phyloP scores from a whole-genome alignment of 257 asterid genomes.

The Nicotiana knightiana region DNA sequence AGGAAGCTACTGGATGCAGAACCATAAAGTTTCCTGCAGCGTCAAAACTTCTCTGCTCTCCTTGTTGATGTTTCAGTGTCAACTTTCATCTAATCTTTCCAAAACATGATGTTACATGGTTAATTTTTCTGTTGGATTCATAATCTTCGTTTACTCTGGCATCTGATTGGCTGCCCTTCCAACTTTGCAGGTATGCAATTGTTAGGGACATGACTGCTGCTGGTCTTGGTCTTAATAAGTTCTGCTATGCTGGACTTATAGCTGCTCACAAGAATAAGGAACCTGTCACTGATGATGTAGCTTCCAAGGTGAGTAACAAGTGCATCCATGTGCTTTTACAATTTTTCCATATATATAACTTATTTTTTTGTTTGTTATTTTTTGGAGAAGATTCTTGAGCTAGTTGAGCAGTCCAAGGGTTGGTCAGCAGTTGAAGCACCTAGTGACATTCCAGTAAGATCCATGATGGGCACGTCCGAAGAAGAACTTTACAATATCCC shows the following conservation, averaged over 20 bases:
- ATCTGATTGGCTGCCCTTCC: conserved; percentile 3
- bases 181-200: conserved; percentile 61
- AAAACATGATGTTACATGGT: background rate
- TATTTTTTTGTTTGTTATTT: conserved; percentile 12
- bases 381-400: conserved; percentile 73
- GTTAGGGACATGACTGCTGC: conserved; percentile 97
- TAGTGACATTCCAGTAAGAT: conserved; percentile 59
- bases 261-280: conserved; percentile 67
- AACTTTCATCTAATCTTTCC: background rate
- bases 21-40: background rate
- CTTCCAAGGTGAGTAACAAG: conserved; percentile 54
- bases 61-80: background rate
- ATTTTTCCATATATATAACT: background rate
- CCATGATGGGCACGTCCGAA: conserved; percentile 76
- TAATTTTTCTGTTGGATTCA: background rate
- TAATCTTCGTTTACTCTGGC: background rate
- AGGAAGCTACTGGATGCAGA: background rate
- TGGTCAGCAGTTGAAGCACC: conserved; percentile 89
- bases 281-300: conserved; percentile 46
- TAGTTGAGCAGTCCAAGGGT: conserved; percentile 96
- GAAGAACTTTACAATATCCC: conserved; percentile 89
- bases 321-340: conserved; percentile 1
- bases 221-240: conserved; percentile 92
- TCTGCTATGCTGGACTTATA: conserved; percentile 88
- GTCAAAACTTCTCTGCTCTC: conserved; percentile 2